Conservation (phyloP, 2,329 filamentous ascomycete species). For the Torrubiella hemipterigena region DNA sequence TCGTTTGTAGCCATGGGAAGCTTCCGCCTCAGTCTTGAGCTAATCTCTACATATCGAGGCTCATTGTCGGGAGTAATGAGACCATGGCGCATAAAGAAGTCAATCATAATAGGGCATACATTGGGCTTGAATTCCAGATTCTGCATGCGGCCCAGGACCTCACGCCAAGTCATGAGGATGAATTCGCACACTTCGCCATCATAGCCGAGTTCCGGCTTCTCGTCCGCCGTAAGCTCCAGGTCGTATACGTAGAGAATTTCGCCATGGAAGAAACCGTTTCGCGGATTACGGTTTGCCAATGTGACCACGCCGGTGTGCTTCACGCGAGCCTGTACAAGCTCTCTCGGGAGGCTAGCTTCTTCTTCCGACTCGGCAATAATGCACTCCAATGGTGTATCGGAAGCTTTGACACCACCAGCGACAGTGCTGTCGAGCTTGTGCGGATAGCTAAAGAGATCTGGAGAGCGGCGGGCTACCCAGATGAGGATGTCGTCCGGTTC, state of each 20-base stretch:
- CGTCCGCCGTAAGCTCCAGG: constrained; percentile 46
- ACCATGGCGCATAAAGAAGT: constrained; percentile 72
- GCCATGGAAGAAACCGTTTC: constrained; percentile 18
- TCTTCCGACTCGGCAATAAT: constrained; percentile 61
- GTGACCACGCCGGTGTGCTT: constrained; percentile 21
- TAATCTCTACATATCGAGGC: constrained; percentile 58
- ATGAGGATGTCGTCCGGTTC: constrained; percentile 42
- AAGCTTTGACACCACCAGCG: constrained; percentile 61
- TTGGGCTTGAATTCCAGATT: constrained; percentile 75
- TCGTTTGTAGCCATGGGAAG: constrained; percentile 25
- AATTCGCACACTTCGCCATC: constrained; percentile 66
- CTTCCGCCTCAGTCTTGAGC: constrained; percentile 27
- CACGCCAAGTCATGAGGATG: constrained; percentile 47
- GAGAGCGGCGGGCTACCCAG: constrained; percentile 60
- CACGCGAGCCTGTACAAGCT: constrained; percentile 14
- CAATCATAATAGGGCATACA: constrained; percentile 63
- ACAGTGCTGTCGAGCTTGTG: constrained; percentile 71
- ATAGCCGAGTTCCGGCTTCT: constrained; percentile 57
- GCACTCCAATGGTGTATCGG: constrained; percentile 53
- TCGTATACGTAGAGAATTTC: constrained; percentile 61
- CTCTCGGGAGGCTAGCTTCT: constrained; percentile 42
- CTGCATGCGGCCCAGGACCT: constrained; percentile 49
- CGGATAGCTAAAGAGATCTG: constrained; percentile 59
- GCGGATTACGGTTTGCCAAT: constrained; percentile 16
- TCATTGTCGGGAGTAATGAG: constrained; percentile 63